Evolutionary conservation across 441 rosid species (phyloP), one percentile per base, ranked within the genome.

Genomic region (Sinapis alba): DNA sequence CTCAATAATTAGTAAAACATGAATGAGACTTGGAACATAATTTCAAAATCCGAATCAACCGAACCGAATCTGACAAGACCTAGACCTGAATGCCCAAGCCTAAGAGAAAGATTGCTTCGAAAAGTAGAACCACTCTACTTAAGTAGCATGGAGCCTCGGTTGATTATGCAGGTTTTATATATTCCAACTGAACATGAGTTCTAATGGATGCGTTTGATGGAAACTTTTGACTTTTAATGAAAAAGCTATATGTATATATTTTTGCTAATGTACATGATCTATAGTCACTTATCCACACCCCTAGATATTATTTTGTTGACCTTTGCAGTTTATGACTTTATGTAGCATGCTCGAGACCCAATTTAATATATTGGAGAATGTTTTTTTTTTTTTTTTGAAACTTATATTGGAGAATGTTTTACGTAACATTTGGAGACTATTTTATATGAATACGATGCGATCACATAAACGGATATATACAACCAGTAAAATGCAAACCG

Each of bases 321-420:
- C 23, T 73, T 65, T n/a, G 65, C 16, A 36, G 45, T 56, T 54
- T 13, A 64, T 32, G 15, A 62, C 69, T 72, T 34, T 53, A 24
- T 53, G 63, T 72, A 72, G 41, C 54, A n/a, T 63, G 62, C 63
- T 54, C 76, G 56, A 73, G 70, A 54, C 76, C 70, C 70, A 64
- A 63, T n/a, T 34, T 34, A 34, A 34, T 34, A 34, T 34, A 1
- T 2, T 34, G 38, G 12, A 34, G 38, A 34, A 34, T 34, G 38
- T 34, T 34, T 30, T 30, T n/a, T n/a, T n/a, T n/a, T n/a, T n/a
- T n/a, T n/a, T n/a, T n/a, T n/a, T n/a, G n/a, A n/a, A n/a, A n/a
- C n/a, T n/a, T 34, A 34, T 34, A 1, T 2, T 34, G 38, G 12
- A 34, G 38, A 34, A 34, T 34, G 38, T 34, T 34, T 30, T 30